Percentiles rank a stretch among this genome's conserved stretches.
phyloP scores from a whole-genome alignment of 1,284 basidiomycete genomes.

The Puccinia polysora region DNA sequence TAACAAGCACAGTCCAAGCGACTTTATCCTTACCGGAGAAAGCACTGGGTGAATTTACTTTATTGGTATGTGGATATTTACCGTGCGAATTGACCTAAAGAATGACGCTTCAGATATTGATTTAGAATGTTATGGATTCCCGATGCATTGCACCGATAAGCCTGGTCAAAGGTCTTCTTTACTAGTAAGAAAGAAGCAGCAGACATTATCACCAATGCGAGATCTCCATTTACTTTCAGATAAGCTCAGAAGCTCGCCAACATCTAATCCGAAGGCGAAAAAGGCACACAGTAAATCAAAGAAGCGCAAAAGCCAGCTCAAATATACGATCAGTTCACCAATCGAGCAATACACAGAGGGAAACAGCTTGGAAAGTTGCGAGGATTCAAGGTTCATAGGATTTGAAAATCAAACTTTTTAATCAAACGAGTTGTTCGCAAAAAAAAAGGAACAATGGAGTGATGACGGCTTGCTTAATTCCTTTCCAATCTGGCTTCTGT shows the following conservation, averaged over 20 bases:
- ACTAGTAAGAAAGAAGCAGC: conserved; percentile 4
- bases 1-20: conserved; percentile 5
- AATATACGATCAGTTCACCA: conserved; percentile 21
- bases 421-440: too few relatives aligned
- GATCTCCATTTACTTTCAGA: conserved; percentile 7
- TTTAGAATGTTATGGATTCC: too few relatives aligned
- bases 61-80: too few relatives aligned
- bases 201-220: neutral
- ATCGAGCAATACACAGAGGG: neutral
- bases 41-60: conserved; percentile 7
- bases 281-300: conserved; percentile 11
- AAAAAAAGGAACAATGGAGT: too few relatives aligned
- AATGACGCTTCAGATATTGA: too few relatives aligned
- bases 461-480: too few relatives aligned
- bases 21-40: conserved; percentile 18
- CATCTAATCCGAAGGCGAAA: neutral
- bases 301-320: conserved; percentile 6
- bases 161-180: conserved; percentile 7
- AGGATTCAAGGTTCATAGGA: too few relatives aligned
- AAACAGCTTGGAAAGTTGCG: too few relatives aligned
- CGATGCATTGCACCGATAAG: neutral
- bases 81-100: too few relatives aligned
- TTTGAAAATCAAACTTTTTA: too few relatives aligned
- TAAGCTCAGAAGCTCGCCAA: neutral
- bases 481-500: too few relatives aligned